These are phyloP conservation scores for Alternaria novae-zelandiae DNA, from an alignment of 2,329 filamentous ascomycete genomes.

Conservation along the genomic window DNA sequence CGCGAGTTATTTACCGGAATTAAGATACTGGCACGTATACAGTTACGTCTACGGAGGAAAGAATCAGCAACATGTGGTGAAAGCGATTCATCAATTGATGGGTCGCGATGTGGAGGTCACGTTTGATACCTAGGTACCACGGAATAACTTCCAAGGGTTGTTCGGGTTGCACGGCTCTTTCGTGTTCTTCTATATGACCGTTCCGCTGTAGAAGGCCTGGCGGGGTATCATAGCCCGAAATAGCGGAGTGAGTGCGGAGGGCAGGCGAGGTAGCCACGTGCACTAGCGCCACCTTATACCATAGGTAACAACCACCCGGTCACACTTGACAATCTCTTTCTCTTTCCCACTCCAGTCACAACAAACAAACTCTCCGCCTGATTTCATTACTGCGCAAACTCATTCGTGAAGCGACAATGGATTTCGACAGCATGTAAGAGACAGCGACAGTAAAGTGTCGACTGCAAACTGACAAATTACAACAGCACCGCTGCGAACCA, in stretches of 20 bases:
- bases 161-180: no score
- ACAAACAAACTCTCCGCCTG: background rate
- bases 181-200: no score
- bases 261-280: background rate
- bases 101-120: no score
- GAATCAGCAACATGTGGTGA: no score
- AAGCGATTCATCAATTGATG: no score
- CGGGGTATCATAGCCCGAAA: no score
- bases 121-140: no score
- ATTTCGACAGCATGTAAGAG: background rate
- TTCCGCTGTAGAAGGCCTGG: no score
- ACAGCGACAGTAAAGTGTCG: background rate
- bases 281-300: background rate
- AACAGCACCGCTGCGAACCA: background rate
- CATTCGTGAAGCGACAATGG: background rate
- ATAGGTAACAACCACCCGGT: background rate
- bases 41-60: no score
- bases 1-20: no score
- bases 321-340: background rate
- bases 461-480: background rate
- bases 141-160: no score
- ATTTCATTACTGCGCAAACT: fast-evolving
- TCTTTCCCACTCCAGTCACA: background rate
- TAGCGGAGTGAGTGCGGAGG: background rate
- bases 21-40: no score